Percentiles rank a stretch among this genome's conserved stretches.
phyloP scores from a whole-genome alignment of 805 yeast genomes.

The Tetrapisispora pingtungensis region DNA sequence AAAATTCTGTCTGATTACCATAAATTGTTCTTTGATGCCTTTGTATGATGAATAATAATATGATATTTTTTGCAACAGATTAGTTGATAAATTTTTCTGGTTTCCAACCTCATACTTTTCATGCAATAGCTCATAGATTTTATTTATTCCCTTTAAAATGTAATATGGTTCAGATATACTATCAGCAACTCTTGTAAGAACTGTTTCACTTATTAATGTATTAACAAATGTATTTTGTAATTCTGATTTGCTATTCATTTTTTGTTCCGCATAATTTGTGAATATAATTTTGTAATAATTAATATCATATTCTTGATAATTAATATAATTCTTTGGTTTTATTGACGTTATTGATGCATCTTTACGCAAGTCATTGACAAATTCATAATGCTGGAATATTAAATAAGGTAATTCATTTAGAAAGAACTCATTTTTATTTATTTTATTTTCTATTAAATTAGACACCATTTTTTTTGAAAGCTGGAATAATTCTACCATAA shows the following conservation, averaged over 20 bases:
- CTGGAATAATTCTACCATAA: conserved; percentile 12
- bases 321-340: conserved; percentile 8
- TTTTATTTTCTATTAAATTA: conserved; percentile 2
- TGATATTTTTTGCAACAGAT: not conserved
- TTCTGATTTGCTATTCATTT: conserved; percentile 10
- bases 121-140: conserved; percentile 5
- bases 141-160: conserved; percentile 13
- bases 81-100: not conserved
- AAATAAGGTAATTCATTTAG: conserved; percentile 23
- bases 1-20: not conserved
- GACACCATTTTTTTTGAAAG: conserved; percentile 8
- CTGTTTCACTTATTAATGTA: conserved; percentile 14
- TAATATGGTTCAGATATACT: conserved; percentile 22
- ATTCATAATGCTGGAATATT: conserved; percentile 13
- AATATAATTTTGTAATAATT: conserved; percentile 15
- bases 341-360: not conserved
- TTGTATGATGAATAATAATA: not conserved
- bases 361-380: conserved; percentile 3
- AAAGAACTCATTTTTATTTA: conserved; percentile 11
- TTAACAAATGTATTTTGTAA: conserved; percentile 19
- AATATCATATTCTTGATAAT: conserved; percentile 7
- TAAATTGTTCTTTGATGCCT: not conserved
- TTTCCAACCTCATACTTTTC: not conserved
- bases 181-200: conserved; percentile 19
- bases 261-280: conserved; percentile 6